Conservation (phyloP, 108 stramenopile genomes). For the Cyclotella atomus region DNA sequence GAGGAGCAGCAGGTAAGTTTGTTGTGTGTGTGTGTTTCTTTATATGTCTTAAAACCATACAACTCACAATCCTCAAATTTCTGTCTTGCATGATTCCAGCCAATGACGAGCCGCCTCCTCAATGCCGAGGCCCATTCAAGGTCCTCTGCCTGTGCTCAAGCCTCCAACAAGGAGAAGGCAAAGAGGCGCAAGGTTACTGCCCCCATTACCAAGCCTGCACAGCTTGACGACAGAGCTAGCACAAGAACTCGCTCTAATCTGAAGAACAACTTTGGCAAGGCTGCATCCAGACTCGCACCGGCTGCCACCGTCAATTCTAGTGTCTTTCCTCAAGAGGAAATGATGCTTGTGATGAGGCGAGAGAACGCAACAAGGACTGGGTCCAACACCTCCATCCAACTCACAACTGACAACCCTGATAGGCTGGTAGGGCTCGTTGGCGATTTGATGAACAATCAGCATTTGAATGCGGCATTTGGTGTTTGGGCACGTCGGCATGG, state of each 20-base stretch:
- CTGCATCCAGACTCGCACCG: not conserved
- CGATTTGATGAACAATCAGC: not conserved
- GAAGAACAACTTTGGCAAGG: not conserved
- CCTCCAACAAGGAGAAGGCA: not conserved
- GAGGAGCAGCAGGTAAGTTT: not conserved
- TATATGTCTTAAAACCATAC: not conserved
- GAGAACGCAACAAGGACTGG: not conserved
- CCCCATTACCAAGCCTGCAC: not conserved
- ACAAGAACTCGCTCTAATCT: not conserved
- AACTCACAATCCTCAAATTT: not conserved
- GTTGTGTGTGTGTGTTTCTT: not conserved
- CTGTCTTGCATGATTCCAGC: not conserved
- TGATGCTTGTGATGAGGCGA: constrained; percentile 2
- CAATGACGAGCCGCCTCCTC: not conserved
- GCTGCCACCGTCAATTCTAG: not conserved
- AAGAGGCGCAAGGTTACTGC: not conserved
- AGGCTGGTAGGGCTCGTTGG: not conserved
- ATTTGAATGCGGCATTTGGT: not conserved
- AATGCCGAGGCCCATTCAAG: not conserved
- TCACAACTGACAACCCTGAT: not conserved
- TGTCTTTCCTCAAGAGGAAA: not conserved
- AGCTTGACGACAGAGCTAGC: not conserved
- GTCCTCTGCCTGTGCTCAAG: not conserved
- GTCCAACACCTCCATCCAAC: not conserved
- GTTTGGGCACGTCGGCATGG: not conserved